Conservation (phyloP, 148 eudicot genomes). For the Selenicereus undatus region DNA sequence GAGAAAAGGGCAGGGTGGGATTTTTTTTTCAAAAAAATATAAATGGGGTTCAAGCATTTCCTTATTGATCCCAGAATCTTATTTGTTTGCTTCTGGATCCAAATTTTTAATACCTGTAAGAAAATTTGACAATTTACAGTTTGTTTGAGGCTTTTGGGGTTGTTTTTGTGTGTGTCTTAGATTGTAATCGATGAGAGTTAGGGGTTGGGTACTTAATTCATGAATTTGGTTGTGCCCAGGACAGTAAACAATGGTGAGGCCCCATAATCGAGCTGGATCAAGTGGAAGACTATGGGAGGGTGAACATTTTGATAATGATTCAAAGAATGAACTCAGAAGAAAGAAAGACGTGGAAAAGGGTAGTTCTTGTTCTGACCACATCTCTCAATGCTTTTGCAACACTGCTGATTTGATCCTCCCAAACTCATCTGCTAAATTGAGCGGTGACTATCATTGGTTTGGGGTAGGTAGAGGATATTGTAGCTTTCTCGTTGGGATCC, state of each 20-base stretch:
- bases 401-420: conserved; percentile 8
- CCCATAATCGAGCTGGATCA: conserved; percentile 34
- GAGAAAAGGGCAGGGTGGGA: too few species aligned
- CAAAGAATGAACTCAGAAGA: conserved; percentile 10
- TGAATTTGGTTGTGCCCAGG: neutral
- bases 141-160: neutral
- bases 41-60: neutral
- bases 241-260: conserved; percentile 21
- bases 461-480: conserved; percentile 20
- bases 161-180: neutral
- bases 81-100: neutral
- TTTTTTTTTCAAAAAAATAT: too few species aligned
- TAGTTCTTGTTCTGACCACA: conserved; percentile 13
- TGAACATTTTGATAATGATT: conserved; percentile 21
- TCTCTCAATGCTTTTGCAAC: conserved; percentile 9
- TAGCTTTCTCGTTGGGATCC: conserved; percentile 15
- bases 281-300: conserved; percentile 30
- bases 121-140: neutral
- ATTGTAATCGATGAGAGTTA: neutral
- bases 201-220: neutral
- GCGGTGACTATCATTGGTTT: conserved; percentile 16
- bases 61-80: neutral
- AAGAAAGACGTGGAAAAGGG: conserved; percentile 24
- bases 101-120: neutral
- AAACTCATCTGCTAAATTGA: conserved; percentile 13